Evolutionary conservation across 306 rosid species (phyloP), one percentile per base, ranked within the genome.

Genomic region (Ochetophila trinervis): DNA sequence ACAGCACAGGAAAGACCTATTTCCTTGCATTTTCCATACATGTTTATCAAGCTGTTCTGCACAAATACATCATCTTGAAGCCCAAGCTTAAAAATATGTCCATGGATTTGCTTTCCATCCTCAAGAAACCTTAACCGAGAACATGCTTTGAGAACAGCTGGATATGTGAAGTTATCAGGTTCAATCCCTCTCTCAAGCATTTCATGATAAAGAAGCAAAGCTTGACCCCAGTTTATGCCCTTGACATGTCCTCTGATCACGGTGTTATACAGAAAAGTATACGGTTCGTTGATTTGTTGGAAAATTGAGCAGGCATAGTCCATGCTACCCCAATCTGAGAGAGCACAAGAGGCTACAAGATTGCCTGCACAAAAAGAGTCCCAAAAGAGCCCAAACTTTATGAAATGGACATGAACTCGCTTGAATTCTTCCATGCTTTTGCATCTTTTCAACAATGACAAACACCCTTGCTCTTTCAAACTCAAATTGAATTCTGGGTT

Each of bases 231-330:
- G 63, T 80, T 70, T 78, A 65, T 72, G 30, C 60, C 53, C 69
- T 76, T 84, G 35, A 82, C 90, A 74, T 69, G 60, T 19, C 88
- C 95, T 74, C 91, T 88, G 11, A 91, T 83, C 87, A 91, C 66
- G 65, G 84, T 74, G 78, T 91, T 91, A 74, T 77, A 91, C 24
- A 83, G 78, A 65, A 91, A 91, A 53, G 84, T 68, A 72, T 74
- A 67, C 2, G 97, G 97, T 50, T 88, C 87, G 35, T 84, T 83
- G 51, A 88, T 71, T 63, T 78, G 85, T 54, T 70, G 35, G 75
- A 91, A 91, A 70, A 91, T 86, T 17, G 91, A 86, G 78, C 96
- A 88, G 61, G 97, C 91, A 71, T 86, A 80, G 74, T 91, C 96
- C 95, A 91, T 75, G 76, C 95, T 91, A 3, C 86, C 89, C 97